phyloP scores from a whole-genome alignment of 2,329 filamentous ascomycete genomes.

The Chaetomiaceae sp. region DNA sequence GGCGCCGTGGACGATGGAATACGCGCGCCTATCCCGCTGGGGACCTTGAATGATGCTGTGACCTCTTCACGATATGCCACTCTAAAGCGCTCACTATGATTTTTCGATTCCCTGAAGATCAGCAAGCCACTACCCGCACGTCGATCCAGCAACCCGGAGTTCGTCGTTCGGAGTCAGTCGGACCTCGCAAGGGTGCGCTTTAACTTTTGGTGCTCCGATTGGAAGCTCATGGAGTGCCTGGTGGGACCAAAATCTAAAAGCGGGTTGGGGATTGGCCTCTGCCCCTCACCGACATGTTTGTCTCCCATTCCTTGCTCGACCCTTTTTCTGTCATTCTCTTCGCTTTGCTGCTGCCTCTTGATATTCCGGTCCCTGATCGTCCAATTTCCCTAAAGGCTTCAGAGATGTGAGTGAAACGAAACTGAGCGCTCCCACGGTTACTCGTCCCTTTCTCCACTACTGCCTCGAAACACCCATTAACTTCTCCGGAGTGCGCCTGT shows the following conservation, averaged over 20 bases:
- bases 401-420: no score
- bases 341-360: no score
- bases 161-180: not conserved
- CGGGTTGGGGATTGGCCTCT: conserved; percentile 9
- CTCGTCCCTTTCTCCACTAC: not conserved
- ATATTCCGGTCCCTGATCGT: no score
- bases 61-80: no score
- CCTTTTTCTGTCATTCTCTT: conserved; percentile 7
- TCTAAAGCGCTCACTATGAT: no score
- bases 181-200: not conserved
- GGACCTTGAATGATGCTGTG: no score
- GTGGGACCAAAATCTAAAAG: conserved; percentile 6
- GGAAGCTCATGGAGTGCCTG: not conserved
- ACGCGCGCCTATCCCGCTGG: no score
- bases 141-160: not conserved
- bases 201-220: not conserved
- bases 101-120: no score
- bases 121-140: not conserved
- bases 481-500: not conserved
- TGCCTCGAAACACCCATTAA: not conserved
- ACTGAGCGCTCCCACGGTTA: no score
- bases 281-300: conserved; percentile 12
- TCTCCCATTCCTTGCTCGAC: conserved; percentile 1
- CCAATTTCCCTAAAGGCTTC: no score
- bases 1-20: not conserved